phyloP scores from a whole-genome alignment of 805 yeast genomes.

The Candida ortonii region DNA sequence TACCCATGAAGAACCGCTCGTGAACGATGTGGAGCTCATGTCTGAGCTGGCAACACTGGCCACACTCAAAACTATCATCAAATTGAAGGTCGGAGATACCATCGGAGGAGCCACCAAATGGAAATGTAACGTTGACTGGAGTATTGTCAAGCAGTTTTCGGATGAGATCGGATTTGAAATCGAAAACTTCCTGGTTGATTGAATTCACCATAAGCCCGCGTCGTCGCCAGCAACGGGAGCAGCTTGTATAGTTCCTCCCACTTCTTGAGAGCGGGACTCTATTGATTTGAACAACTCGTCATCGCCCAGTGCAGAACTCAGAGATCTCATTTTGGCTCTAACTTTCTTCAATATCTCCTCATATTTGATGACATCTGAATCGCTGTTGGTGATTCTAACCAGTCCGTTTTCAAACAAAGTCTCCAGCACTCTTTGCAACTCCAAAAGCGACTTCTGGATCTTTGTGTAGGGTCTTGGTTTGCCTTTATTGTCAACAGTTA shows the following conservation, averaged over 20 bases:
- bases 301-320: slow-evolving; percentile 25
- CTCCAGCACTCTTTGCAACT: slow-evolving; percentile 20
- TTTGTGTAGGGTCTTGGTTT: slow-evolving; percentile 19
- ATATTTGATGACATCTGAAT: slow-evolving; percentile 26
- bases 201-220: slow-evolving; percentile 29
- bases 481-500: slow-evolving; percentile 11
- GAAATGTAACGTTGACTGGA: slow-evolving; percentile 76
- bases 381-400: slow-evolving; percentile 25
- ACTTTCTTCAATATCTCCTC: slow-evolving; percentile 27
- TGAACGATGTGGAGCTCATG: slow-evolving; percentile 35
- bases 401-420: slow-evolving; percentile 21
- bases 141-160: slow-evolving; percentile 57
- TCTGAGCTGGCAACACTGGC: slow-evolving; percentile 38
- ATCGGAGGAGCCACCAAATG: slow-evolving; percentile 71
- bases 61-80: slow-evolving; percentile 30
- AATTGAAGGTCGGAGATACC: slow-evolving; percentile 33
- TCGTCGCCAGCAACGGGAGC: slow-evolving; percentile 22
- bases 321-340: slow-evolving; percentile 28
- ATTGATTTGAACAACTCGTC: slow-evolving; percentile 21
- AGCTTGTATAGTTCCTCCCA: slow-evolving; percentile 30
- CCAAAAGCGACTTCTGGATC: slow-evolving; percentile 15
- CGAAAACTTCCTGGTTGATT: slow-evolving; percentile 49
- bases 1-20: slow-evolving; percentile 34
- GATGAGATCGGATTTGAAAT: slow-evolving; percentile 64
- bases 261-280: slow-evolving; percentile 17